Evolutionary conservation across 768 basidiomycete genomes (phyloP).

Genomic region (Favolaschia claudopus): DNA sequence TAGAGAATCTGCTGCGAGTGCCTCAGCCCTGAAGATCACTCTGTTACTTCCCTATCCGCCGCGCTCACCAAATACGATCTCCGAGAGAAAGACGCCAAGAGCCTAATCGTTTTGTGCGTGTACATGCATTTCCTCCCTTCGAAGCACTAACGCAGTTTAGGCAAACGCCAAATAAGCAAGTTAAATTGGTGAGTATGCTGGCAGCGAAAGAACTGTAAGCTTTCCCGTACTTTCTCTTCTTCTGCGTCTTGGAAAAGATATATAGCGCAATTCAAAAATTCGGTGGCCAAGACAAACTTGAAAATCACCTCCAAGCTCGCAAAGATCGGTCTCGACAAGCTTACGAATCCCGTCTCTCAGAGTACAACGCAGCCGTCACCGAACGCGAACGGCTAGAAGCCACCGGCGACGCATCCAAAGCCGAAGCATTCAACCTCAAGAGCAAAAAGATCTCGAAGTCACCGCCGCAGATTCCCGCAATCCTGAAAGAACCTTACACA

Average conservation of each 20-base stretch:
- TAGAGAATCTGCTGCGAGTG: constrained; percentile 1
- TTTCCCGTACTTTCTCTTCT: background rate
- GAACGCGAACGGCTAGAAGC: background rate
- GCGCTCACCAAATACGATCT: constrained; percentile 4
- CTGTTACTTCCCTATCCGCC: background rate
- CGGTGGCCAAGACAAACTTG: background rate
- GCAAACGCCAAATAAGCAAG: background rate
- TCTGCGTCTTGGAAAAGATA: background rate
- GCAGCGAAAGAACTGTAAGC: background rate
- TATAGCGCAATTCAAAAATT: background rate
- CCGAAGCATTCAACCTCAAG: background rate
- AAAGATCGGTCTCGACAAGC: background rate
- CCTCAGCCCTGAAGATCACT: background rate
- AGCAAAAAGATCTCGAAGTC: background rate
- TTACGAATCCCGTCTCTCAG: background rate
- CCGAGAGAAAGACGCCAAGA: background rate
- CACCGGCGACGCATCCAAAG: background rate
- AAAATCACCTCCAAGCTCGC: background rate
- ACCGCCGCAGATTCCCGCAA: background rate
- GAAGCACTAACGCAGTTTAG: no score
- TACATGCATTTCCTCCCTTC: no score
- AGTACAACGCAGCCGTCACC: background rate
- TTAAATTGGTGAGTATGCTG: background rate
- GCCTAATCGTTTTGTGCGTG: background rate
- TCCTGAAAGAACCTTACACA: background rate